Base-by-base conservation (phyloP, 257 asterid species). In the Scutellaria baicalensis region DNA sequence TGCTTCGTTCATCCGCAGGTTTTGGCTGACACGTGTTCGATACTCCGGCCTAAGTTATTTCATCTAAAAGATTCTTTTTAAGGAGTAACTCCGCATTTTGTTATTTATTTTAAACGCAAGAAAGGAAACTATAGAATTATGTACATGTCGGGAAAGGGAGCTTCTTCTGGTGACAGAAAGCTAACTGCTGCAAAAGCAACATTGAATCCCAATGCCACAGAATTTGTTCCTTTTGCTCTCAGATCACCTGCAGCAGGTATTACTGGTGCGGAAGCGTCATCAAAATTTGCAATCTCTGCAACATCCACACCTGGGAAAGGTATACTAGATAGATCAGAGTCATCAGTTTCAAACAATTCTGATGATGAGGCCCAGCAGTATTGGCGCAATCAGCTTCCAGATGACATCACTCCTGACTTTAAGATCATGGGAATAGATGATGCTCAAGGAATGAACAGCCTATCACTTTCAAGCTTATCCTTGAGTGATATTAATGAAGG, bases 311-410 rank as follows among this genome's bases (percentile, higher is more conserved):
- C 81, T 38, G 97, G 95, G 79, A 94, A 94, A 82, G 74, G 87
- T 60, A 77, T 81, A 59, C 84, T 88, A 65, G 93, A 86, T 78
- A 70, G 92, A 66, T 82, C 98, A 7, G 93, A 89, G 81, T 95
- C 97, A n/a, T 91, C 89, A 31, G 80, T 74, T 73, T 88, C 97
- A 0, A 85, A 84, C 64, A 90, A 86, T 64, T 95, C 99, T 36
- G 99, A 95, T 68, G 98, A 95, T 8, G 99, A 95, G 77, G 96
- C 93, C 59, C 97, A 86, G 73, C 95, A 86, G 54, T 95, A 86
- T 59, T 92, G 98, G 99, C 87, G 84, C 59, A 88, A 78, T 69
- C 98, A 92, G 85, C 99, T 95, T 65, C 99, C 99, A 0, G 99
- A 95, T 61, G 99, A 95, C 78, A 95, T 95, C 60, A 91, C 96